Base-by-base conservation (phyloP, 805 yeast genomes). In the Sugiyamaella lignohabitans region DNA sequence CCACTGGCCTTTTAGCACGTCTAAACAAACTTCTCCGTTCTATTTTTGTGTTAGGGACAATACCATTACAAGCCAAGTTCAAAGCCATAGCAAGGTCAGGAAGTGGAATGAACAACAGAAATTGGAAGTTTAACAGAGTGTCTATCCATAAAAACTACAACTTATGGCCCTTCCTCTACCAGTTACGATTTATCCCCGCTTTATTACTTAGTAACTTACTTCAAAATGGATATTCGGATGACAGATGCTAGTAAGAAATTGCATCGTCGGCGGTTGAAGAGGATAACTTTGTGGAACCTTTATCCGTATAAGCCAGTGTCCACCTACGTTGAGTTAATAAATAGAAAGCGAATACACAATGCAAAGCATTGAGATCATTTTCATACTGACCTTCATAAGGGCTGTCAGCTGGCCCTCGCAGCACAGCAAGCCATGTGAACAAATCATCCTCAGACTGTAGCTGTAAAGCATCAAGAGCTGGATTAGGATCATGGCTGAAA, bases 241-340 rank as follows among this genome's bases (percentile, higher is more conserved):
- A 45, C 64, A 55, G 32, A 59, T 64, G 17, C 44, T 53, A 17
- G 60, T 59, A n/a, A 35, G 45, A 52, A 77, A 78, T 38, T 52
- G 55, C 54, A 77, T 68, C 10, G 49, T 58, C 3, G 82, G 82
- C 1, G 82, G 80, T 32, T 60, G 59, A 11, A 68, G 58, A 1
- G 82, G 82, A 55, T 77, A 77, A 23, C 59, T 57, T 4, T 47
- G 38, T 3, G 72, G 68, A 3, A 75, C 66, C 10, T 41, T 40
- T 29, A 77, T 76, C 11, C 57, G 59, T 14, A 77, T 59, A 32
- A 53, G 56, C 80, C 81, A 78, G 46, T 62, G 59, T 11, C 82
- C 82, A 6, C 53, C 53, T 50, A 40, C 4, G 17, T 16, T 39
- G 18, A 5, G 22, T 22, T 21, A 22, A 30, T 21, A 18, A 24